Conservation (phyloP, 345 rosid genomes). For the Populus simonii region DNA sequence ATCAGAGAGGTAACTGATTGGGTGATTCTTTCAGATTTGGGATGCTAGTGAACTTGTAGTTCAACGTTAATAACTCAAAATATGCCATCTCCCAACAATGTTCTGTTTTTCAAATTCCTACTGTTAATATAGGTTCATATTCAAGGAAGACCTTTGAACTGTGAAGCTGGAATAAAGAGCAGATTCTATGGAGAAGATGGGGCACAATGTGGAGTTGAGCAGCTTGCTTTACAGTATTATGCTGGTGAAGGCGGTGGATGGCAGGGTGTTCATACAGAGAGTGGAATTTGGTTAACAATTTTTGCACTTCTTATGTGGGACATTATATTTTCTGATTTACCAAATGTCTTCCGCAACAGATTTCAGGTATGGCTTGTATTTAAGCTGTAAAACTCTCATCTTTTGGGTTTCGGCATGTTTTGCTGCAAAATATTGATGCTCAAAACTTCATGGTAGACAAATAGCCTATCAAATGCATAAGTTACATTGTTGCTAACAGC, state of each 20-base stretch:
- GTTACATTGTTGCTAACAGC: not conserved
- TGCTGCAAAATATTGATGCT: not conserved
- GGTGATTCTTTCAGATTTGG: constrained; percentile 5
- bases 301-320: constrained; percentile 96
- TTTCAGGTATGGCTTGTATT: constrained; percentile 60
- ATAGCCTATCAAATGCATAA: not conserved
- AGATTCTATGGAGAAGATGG: constrained; percentile 88
- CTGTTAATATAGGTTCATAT: constrained; percentile 53
- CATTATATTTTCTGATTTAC: constrained; percentile 62
- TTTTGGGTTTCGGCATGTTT: not conserved
- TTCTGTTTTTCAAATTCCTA: not conserved
- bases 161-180: constrained; percentile 72
- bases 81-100: not conserved
- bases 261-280: constrained; percentile 83
- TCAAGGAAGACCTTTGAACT: constrained; percentile 81
- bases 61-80: not conserved
- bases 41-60: constrained; percentile 3
- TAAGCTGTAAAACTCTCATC: not conserved
- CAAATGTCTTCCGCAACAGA: constrained; percentile 68
- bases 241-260: constrained; percentile 83
- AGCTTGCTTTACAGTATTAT: constrained; percentile 88
- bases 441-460: not conserved
- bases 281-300: constrained; percentile 89
- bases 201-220: constrained; percentile 89
- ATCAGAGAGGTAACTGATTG: constrained; percentile 55